These are phyloP conservation scores for Phytopythium chamaehyphon DNA, from an alignment of 352 stramenopile species.

Conservation along the genomic window DNA sequence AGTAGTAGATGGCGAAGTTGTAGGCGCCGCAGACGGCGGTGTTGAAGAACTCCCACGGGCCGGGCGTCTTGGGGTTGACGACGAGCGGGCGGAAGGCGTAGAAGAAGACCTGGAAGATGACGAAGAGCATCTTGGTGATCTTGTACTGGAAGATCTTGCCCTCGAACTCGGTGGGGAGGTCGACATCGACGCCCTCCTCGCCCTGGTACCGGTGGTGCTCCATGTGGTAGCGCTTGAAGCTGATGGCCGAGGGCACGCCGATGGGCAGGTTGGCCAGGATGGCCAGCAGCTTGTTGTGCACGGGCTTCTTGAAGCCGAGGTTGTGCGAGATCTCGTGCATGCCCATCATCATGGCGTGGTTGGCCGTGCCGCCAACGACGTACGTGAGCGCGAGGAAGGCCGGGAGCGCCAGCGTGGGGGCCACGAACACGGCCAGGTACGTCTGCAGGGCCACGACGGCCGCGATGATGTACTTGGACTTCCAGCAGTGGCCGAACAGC, in stretches of 20 bases:
- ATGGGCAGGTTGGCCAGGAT: slow-evolving; percentile 94
- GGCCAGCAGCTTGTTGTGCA: slow-evolving; percentile 88
- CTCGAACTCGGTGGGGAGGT: slow-evolving; percentile 92
- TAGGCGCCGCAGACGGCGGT: slow-evolving; percentile 74
- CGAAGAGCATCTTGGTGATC: slow-evolving; percentile 89
- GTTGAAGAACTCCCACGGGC: slow-evolving; percentile 89
- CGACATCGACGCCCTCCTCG: slow-evolving; percentile 91
- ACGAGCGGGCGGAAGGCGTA: slow-evolving; percentile 92
- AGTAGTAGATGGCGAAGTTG: slow-evolving; percentile 76
- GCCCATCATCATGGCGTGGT: slow-evolving; percentile 93
- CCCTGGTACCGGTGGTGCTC: slow-evolving; percentile 97
- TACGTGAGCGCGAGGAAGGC: slow-evolving; percentile 68
- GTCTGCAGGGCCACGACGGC: slow-evolving; percentile 81
- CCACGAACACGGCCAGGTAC: slow-evolving; percentile 60
- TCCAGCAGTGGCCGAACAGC: slow-evolving; percentile 81
- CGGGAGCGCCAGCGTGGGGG: slow-evolving; percentile 58
- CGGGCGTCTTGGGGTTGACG: slow-evolving; percentile 89
- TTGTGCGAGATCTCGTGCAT: slow-evolving; percentile 98
- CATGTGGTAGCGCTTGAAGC: slow-evolving; percentile 97
- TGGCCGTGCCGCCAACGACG: slow-evolving; percentile 88
- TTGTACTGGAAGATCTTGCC: slow-evolving; percentile 87
- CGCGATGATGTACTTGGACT: slow-evolving; percentile 86
- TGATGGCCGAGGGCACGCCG: slow-evolving; percentile 87
- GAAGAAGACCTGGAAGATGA: slow-evolving; percentile 91
- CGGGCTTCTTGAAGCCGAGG: slow-evolving; percentile 90